Evolutionary conservation across 192 early-diverging fungal genomes (phyloP).

Genomic region (Coemansia sp.): DNA sequence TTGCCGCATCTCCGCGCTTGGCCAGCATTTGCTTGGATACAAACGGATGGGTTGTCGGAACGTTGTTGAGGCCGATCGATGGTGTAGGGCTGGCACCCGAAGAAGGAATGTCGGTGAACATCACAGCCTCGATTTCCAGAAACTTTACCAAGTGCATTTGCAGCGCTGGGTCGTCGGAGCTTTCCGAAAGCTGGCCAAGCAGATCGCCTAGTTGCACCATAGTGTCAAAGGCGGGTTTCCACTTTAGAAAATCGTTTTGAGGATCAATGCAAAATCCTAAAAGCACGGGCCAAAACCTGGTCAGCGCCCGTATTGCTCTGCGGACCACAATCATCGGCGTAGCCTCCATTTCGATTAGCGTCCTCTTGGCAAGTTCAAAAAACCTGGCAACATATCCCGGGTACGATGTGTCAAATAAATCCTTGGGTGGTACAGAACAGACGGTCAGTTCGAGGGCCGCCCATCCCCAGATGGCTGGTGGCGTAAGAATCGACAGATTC

Average conservation of each 20-base stretch:
- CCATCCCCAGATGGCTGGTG: constrained; percentile 53
- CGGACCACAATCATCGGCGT: constrained; percentile 47
- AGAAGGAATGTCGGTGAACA: constrained; percentile 18
- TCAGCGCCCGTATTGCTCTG: constrained; percentile 37
- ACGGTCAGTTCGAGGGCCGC: constrained; percentile 46
- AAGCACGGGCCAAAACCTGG: constrained; percentile 44
- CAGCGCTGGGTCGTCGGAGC: constrained; percentile 42
- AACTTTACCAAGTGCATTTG: constrained; percentile 48
- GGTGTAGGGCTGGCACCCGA: background rate
- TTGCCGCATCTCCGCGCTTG: constrained; percentile 33
- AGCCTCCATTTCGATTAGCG: constrained; percentile 21
- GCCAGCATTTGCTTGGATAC: constrained; percentile 21
- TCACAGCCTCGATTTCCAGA: constrained; percentile 38
- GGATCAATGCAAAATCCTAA: constrained; percentile 13
- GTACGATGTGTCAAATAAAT: constrained; percentile 29
- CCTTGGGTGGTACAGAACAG: constrained; percentile 23
- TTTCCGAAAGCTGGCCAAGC: constrained; percentile 20
- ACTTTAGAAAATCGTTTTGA: background rate
- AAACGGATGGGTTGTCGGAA: constrained; percentile 35
- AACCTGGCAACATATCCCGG: constrained; percentile 27
- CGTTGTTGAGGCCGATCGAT: constrained; percentile 5
- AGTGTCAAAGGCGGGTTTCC: constrained; percentile 22
- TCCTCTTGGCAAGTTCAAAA: constrained; percentile 23
- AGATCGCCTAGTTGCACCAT: constrained; percentile 21
- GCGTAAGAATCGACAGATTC: constrained; percentile 37